A percentile compares a stretch with the other conserved stretches of the same genome.
These are phyloP conservation scores for Linnemannia elongata DNA, from an alignment of 192 early-diverging fungal genomes.

Conservation along the genomic window DNA sequence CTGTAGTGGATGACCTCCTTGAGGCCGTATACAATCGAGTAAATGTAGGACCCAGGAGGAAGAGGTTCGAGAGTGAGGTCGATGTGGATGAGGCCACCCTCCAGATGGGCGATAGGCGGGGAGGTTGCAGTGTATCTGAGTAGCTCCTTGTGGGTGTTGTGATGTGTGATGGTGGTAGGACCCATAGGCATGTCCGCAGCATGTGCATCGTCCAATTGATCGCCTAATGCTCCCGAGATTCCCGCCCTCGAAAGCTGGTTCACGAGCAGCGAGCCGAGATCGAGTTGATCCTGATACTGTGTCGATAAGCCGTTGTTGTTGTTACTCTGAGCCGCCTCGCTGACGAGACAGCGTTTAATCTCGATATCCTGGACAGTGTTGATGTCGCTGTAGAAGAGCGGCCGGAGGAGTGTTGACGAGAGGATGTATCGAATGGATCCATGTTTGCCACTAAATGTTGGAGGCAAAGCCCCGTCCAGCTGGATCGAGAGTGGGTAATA, in stretches of 20 bases:
- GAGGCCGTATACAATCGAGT: constrained; percentile 52
- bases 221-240: constrained; percentile 11
- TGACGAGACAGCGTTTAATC: constrained; percentile 60
- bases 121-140: constrained; percentile 46
- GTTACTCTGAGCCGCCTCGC: background rate
- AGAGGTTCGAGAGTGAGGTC: constrained; percentile 49
- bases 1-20: constrained; percentile 52
- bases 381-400: constrained; percentile 60
- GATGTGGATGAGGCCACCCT: constrained; percentile 35
- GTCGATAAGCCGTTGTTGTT: background rate
- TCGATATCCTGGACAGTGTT: constrained; percentile 54
- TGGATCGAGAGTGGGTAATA: constrained; percentile 56
- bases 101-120: constrained; percentile 45
- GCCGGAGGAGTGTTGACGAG: constrained; percentile 50
- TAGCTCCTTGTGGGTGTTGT: constrained; percentile 52
- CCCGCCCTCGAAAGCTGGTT: constrained; percentile 30
- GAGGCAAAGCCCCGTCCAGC: constrained; percentile 54
- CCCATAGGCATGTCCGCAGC: constrained; percentile 6
- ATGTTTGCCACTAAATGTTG: constrained; percentile 61
- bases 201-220: background rate
- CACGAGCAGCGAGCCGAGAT: constrained; percentile 36
- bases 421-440: constrained; percentile 63
- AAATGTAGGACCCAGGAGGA: constrained; percentile 50
- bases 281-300: background rate
- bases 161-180: constrained; percentile 44